Conservation (phyloP, 192 early-diverging fungal species). For the Lobosporangium transversale region DNA sequence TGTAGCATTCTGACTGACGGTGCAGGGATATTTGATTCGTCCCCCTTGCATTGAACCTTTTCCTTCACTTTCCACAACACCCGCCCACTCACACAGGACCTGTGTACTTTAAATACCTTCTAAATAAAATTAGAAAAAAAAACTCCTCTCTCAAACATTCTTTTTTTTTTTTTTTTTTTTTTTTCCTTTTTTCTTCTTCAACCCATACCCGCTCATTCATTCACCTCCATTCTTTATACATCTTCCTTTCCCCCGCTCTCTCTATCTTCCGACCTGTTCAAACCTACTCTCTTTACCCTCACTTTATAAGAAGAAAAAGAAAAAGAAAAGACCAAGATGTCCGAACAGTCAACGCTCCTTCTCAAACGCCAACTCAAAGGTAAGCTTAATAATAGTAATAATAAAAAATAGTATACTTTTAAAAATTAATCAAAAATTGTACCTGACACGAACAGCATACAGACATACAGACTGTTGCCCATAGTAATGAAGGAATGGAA, state of each 20-base stretch:
- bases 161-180: neutral
- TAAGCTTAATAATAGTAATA: neutral
- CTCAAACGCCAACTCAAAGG: constrained; percentile 42
- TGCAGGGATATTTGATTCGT: too few relatives aligned
- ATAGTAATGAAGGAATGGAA: too few relatives aligned
- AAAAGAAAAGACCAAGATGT: neutral
- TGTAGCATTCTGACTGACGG: too few relatives aligned
- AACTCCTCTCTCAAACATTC: too few relatives aligned
- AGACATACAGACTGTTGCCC: too few relatives aligned
- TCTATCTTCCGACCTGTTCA: neutral
- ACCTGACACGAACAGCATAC: too few relatives aligned
- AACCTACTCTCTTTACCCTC: neutral
- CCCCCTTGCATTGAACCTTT: too few relatives aligned
- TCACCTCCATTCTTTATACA: neutral
- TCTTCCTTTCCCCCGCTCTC: neutral
- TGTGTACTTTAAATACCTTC: too few relatives aligned
- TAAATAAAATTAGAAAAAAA: too few relatives aligned
- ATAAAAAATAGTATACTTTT: neutral
- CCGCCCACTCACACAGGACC: too few relatives aligned
- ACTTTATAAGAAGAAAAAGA: neutral
- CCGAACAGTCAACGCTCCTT: constrained; percentile 25
- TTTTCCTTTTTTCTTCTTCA: neutral
- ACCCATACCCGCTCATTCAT: neutral
- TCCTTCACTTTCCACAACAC: too few relatives aligned
- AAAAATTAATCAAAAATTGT: too few relatives aligned